These are phyloP conservation scores for Nakazawaea ishiwadae DNA, from an alignment of 805 yeast species.

Conservation along the genomic window DNA sequence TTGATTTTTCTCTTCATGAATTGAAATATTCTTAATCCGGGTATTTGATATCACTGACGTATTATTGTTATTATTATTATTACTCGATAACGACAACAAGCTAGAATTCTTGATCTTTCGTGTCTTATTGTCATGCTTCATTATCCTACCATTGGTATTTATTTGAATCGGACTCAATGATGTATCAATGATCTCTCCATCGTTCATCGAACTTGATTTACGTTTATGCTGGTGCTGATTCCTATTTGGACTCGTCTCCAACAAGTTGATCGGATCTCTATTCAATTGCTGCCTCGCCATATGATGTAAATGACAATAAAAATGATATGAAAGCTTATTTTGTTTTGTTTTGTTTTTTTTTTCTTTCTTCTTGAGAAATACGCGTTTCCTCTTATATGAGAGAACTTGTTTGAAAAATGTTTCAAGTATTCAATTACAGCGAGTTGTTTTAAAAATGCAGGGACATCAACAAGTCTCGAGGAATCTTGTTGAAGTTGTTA, in stretches of 20 bases:
- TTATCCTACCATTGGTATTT: neutral
- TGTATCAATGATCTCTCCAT: conserved; percentile 4
- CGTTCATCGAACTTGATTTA: neutral
- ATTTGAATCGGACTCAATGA: conserved; percentile 1
- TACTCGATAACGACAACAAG: no score
- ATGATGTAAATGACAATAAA: no score
- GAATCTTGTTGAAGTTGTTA: no score
- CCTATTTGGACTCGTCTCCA: neutral
- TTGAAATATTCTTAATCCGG: neutral
- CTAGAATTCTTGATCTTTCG: conserved; percentile 4
- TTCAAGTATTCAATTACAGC: neutral
- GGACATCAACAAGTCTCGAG: no score
- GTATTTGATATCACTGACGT: neutral
- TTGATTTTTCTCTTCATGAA: neutral
- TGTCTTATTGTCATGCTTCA: neutral
- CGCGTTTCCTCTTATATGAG: no score
- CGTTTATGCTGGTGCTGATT: neutral
- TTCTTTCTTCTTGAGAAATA: neutral
- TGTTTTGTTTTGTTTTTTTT: neutral
- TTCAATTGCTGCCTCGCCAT: no score
- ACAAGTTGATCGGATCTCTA: conserved; percentile 1
- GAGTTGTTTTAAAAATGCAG: no score
- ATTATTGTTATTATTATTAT: no score
- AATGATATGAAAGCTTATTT: no score
- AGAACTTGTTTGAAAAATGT: neutral